A percentile compares a stretch with the other conserved stretches of the same genome.
phyloP scores from a whole-genome alignment of 2,329 filamentous ascomycete genomes.

The Colletotrichum sp. region DNA sequence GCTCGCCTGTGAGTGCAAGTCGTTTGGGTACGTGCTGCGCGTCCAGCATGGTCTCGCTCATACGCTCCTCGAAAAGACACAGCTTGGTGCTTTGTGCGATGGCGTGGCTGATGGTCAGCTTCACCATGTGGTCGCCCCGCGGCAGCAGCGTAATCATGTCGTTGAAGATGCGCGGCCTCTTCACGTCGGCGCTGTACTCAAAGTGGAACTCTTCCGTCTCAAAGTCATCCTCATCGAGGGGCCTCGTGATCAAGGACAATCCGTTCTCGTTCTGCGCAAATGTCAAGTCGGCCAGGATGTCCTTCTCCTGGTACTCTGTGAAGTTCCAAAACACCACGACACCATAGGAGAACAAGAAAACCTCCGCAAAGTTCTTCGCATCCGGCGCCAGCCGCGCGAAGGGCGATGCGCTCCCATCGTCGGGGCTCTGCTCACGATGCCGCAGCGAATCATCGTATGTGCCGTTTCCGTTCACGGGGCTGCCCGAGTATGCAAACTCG shows the following conservation, averaged over 20 bases:
- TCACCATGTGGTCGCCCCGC: slow-evolving; percentile 96
- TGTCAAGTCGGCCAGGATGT: slow-evolving; percentile 91
- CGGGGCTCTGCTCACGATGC: slow-evolving; percentile 30
- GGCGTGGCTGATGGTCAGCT: slow-evolving; percentile 94
- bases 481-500: slow-evolving; percentile 64
- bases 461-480: slow-evolving; percentile 32
- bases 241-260: slow-evolving; percentile 74
- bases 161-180: slow-evolving; percentile 92
- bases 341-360: slow-evolving; percentile 97
- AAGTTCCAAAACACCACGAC: slow-evolving; percentile 99
- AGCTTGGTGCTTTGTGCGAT: slow-evolving; percentile 98
- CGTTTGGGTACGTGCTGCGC: slow-evolving; percentile 91
- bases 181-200: slow-evolving; percentile 87
- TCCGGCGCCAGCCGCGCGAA: slow-evolving; percentile 69
- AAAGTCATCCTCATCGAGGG: slow-evolving; percentile 86
- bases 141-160: slow-evolving; percentile 98
- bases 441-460: slow-evolving; percentile 29
- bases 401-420: slow-evolving; percentile 52
- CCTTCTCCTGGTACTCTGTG: slow-evolving; percentile 93
- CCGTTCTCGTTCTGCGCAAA: slow-evolving; percentile 77
- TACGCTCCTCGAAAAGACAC: slow-evolving; percentile 93
- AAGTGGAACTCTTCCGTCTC: slow-evolving; percentile 99
- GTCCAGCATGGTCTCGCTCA: slow-evolving; percentile 92
- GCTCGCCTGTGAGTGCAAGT: slow-evolving; percentile 84
- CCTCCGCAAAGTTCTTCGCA: slow-evolving; percentile 84